Evolutionary conservation across 2,329 filamentous ascomycete species (phyloP).

Genomic region (Didymella pomorum): DNA sequence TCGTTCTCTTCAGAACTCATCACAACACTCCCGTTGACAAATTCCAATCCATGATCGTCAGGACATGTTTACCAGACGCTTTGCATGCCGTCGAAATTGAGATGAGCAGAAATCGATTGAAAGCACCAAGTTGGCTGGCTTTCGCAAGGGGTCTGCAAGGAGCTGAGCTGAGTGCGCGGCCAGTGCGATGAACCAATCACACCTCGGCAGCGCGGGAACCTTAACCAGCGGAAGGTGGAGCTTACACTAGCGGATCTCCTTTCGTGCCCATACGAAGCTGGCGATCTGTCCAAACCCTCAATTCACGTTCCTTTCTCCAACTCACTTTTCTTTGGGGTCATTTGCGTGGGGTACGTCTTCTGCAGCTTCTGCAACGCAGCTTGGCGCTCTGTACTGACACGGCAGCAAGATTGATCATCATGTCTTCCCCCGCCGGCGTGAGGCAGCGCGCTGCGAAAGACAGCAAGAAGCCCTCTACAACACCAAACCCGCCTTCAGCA

Average conservation of each 20-base stretch:
- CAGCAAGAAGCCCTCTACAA: slow-evolving; percentile 47
- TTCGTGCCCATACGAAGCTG: slow-evolving; percentile 25
- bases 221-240: slow-evolving; percentile 14
- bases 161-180: slow-evolving; percentile 15
- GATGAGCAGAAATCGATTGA: neutral
- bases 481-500: slow-evolving; percentile 45
- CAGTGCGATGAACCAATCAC: slow-evolving; percentile 8
- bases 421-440: slow-evolving; percentile 51
- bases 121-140: neutral
- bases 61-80: neutral
- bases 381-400: slow-evolving; percentile 25
- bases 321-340: slow-evolving; percentile 22
- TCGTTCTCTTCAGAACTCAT: too few relatives aligned
- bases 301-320: slow-evolving; percentile 27
- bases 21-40: neutral
- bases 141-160: slow-evolving; percentile 15
- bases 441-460: slow-evolving; percentile 51
- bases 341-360: slow-evolving; percentile 33
- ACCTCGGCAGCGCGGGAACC: slow-evolving; percentile 1
- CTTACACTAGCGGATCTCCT: slow-evolving; percentile 20
- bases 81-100: neutral
- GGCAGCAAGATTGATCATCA: slow-evolving; percentile 42
- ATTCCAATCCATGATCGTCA: neutral
- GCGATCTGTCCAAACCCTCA: slow-evolving; percentile 37
- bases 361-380: slow-evolving; percentile 10